Percentiles rank a stretch among this genome's conserved stretches.
Evolutionary conservation across 208 protist species (phyloP).

Genomic region (Leishmania tropica): DNA sequence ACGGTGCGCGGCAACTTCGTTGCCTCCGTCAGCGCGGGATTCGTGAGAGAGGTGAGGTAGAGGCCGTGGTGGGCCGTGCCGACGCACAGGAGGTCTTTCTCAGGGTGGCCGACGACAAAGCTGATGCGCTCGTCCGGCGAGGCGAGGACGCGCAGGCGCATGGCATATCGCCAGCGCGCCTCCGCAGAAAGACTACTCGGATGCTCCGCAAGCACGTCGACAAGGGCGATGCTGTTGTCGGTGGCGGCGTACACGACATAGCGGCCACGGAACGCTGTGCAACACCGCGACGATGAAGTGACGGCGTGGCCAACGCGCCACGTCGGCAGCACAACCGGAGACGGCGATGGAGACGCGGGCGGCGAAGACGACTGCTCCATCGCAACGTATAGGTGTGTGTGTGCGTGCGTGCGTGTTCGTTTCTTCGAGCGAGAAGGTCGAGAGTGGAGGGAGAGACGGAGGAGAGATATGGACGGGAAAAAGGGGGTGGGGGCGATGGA

Average conservation of each 20-base stretch:
- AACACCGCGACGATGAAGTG: conserved; percentile 12
- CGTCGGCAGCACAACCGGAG: not conserved
- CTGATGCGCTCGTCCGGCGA: conserved; percentile 39
- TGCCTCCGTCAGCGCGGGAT: conserved; percentile 35
- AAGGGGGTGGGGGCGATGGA: not conserved
- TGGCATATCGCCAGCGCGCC: conserved; percentile 18
- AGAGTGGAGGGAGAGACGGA: not conserved
- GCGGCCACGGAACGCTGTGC: conserved; percentile 24
- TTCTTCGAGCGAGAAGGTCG: not conserved
- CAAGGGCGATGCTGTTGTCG: conserved; percentile 12
- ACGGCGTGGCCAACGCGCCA: conserved; percentile 33
- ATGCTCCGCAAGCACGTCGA: conserved; percentile 5
- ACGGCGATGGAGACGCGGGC: not conserved
- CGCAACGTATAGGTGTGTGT: not conserved
- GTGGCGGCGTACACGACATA: conserved; percentile 34
- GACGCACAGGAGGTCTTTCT: conserved; percentile 56
- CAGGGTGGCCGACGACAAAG: conserved; percentile 62
- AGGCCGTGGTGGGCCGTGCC: conserved; percentile 70
- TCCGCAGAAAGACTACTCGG: not conserved
- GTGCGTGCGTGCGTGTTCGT: not conserved
- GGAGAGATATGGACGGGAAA: not conserved
- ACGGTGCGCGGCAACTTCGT: conserved; percentile 56
- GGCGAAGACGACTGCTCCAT: not conserved
- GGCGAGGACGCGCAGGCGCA: conserved; percentile 26
- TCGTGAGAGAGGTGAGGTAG: conserved; percentile 59